Base-by-base conservation (phyloP, 208 protist genomes). In the Leishmania mexicana region DNA sequence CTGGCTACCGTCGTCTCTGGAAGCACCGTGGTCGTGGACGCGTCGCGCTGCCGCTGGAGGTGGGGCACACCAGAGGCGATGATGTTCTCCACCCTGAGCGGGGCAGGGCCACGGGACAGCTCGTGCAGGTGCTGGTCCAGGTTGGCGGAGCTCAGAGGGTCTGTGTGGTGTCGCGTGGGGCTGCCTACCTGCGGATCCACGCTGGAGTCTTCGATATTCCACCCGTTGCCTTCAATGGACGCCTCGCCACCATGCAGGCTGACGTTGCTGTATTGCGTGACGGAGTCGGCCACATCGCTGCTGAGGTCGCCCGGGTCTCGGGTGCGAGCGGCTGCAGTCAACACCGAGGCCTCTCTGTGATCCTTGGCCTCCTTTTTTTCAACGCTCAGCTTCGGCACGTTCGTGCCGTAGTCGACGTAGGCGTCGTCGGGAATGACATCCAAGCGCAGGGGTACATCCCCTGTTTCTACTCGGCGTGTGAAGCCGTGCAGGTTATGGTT, bases 121-220 rank as follows among this genome's bases (percentile, higher is more conserved):
- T 93, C 81, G 24, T 84, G 77, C n/a, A 92, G 54, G 81, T 92
- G 88, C 81, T 84, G 84, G 80, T 89, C 60, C 0, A 93, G 78
- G 72, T 92, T 93, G 35, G 87, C 86, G 70, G 67, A 62, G 75
- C 80, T 93, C 31, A 93, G 88, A 7, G 88, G 80, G 49, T 93
- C 90, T 40, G 80, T 76, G 79, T 85, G 45, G 28, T 49, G 71
- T 0, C 71, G 80, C 0, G 72, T 83, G 0, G 85, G 70, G 74
- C 85, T 89, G n/a, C 87, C 85, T 0, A 75, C 68, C 35, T 81
- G 80, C 58, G 81, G 71, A 17, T 89, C 88, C 3, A 90, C 78
- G 62, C 88, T 92, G n/a, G 76, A 82, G 10, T 51, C 68, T 57
- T 88, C 88, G 11, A 88, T 65, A 53, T 89, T 88, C 83, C 83